These are phyloP conservation scores for Trichoderma sp. DNA, from an alignment of 2,329 filamentous ascomycete genomes.

Conservation along the genomic window DNA sequence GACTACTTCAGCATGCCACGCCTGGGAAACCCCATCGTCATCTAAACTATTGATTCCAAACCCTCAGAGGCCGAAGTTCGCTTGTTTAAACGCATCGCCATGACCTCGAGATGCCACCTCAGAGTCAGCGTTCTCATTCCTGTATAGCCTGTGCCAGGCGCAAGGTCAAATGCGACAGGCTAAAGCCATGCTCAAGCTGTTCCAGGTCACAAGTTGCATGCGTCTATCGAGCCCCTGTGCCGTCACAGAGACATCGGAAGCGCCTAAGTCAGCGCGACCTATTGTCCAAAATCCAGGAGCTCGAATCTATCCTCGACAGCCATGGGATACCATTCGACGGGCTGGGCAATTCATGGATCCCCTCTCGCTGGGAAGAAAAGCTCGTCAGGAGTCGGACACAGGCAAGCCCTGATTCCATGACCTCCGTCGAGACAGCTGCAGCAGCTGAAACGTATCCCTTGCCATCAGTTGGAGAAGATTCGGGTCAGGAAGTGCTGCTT, in stretches of 20 bases:
- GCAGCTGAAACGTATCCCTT: background rate
- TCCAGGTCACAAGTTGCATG: background rate
- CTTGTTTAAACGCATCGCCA: background rate
- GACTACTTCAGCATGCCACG: background rate
- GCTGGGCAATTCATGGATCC: background rate
- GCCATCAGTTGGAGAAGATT: background rate
- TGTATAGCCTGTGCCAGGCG: background rate
- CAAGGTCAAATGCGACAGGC: conserved; percentile 10
- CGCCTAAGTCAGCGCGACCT: background rate
- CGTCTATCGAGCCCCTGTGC: conserved; percentile 1
- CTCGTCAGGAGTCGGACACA: background rate
- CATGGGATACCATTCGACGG: conserved; percentile 7
- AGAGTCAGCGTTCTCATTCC: background rate
- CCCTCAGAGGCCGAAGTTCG: background rate
- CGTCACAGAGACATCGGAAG: conserved; percentile 6
- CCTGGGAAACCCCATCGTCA: background rate
- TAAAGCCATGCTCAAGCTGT: conserved; percentile 7
- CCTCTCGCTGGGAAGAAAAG: conserved; percentile 6
- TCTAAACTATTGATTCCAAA: background rate
- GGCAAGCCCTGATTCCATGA: background rate
- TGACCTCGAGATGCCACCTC: background rate
- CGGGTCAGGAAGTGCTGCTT: too few relatives aligned
- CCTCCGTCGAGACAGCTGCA: background rate
- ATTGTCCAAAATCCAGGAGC: background rate
- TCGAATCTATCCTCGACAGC: conserved; percentile 1